Conservation (phyloP, 2,329 filamentous ascomycete species). For the Phaeosphaeriaceae sp. region DNA sequence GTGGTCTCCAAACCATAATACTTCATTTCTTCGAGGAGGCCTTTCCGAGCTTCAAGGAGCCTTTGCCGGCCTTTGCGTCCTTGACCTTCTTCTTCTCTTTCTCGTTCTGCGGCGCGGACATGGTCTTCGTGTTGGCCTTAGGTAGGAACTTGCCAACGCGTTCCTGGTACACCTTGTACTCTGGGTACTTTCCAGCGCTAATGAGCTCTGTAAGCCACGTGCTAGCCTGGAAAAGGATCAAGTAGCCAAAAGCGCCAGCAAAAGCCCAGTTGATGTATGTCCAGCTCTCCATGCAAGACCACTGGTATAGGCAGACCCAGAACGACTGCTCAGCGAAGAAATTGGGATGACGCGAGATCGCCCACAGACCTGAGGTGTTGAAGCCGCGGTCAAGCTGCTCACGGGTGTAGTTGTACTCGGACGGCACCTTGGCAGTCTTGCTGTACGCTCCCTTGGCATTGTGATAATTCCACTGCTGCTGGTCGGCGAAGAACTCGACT, state of each 20-base stretch:
- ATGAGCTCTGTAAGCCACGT: slow-evolving; percentile 87
- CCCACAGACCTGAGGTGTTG: slow-evolving; percentile 82
- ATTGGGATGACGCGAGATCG: slow-evolving; percentile 90
- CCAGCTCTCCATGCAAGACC: slow-evolving; percentile 78
- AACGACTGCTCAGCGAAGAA: slow-evolving; percentile 91
- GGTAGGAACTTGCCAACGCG: slow-evolving; percentile 87
- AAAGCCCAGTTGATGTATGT: slow-evolving; percentile 80
- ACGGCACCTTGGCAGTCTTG: slow-evolving; percentile 73
- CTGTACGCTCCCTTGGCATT: slow-evolving; percentile 79
- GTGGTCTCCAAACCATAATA: not conserved
- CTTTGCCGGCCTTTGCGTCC: slow-evolving; percentile 27
- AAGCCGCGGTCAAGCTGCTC: slow-evolving; percentile 91
- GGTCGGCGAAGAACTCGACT: slow-evolving; percentile 83
- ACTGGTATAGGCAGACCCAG: slow-evolving; percentile 88
- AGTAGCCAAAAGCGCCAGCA: slow-evolving; percentile 71
- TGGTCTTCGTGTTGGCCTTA: slow-evolving; percentile 45
- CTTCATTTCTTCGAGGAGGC: not conserved
- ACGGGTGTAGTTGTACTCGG: slow-evolving; percentile 66
- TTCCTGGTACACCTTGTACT: slow-evolving; percentile 84
- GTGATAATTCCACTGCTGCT: slow-evolving; percentile 93
- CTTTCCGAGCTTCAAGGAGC: slow-evolving; percentile 13
- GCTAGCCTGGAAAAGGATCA: slow-evolving; percentile 87
- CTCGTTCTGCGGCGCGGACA: slow-evolving; percentile 32
- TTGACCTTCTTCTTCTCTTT: slow-evolving; percentile 30
- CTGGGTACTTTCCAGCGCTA: slow-evolving; percentile 81